Conservation (phyloP, 2,329 filamentous ascomycete genomes). For the Ophiostoma triangulosporum region DNA sequence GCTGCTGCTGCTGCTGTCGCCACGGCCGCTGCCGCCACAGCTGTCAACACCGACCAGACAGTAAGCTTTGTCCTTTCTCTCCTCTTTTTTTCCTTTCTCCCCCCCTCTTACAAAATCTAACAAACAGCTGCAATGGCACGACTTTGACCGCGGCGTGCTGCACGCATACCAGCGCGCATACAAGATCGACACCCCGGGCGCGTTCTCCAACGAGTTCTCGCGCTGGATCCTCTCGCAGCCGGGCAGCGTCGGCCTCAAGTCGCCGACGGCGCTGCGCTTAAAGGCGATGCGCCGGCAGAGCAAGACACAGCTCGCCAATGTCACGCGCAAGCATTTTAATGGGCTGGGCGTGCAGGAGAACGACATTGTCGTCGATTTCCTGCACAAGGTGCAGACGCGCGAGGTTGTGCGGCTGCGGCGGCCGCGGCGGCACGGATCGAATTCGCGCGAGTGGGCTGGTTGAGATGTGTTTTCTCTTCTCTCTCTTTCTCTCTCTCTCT, state of each 20-base stretch:
- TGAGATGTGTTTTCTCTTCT: background rate
- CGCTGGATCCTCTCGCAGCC: conserved; percentile 47
- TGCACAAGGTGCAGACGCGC: conserved; percentile 55
- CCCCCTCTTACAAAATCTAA: background rate
- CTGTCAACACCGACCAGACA: conserved; percentile 2
- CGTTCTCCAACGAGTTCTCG: conserved; percentile 52
- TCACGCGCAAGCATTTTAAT: conserved; percentile 74
- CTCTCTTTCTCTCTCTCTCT: background rate
- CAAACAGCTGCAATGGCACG: conserved; percentile 48
- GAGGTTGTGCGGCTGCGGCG: conserved; percentile 22
- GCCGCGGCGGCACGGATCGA: conserved; percentile 12
- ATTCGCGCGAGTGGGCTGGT: conserved; percentile 12
- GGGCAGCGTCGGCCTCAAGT: conserved; percentile 53
- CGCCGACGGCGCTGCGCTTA: conserved; percentile 60
- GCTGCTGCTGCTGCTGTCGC: conserved; percentile 13
- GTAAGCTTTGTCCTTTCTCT: background rate
- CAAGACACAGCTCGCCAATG: conserved; percentile 57
- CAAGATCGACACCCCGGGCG: conserved; percentile 54
- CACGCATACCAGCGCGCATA: conserved; percentile 66
- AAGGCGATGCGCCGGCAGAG: conserved; percentile 52
- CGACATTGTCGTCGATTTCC: conserved; percentile 67
- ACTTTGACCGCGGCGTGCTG: conserved; percentile 53
- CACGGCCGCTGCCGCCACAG: conserved; percentile 7
- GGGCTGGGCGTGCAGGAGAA: conserved; percentile 65
- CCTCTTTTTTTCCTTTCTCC: background rate